Evolutionary conservation across 768 basidiomycete species (phyloP), one percentile per base, ranked within the genome.

Genomic region (Lentinula sp.): DNA sequence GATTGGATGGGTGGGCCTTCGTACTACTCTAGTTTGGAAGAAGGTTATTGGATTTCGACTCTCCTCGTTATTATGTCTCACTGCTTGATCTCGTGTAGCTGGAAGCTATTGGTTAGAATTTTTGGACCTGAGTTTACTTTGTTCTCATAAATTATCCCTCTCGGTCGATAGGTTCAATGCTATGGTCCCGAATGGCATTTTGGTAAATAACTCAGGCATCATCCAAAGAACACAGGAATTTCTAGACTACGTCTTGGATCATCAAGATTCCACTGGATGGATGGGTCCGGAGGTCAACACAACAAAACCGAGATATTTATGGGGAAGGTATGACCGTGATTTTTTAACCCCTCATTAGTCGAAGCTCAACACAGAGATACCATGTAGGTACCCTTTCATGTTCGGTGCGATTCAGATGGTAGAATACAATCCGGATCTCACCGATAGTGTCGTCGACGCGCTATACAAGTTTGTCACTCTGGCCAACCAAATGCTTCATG

Each of bases 61-160:
- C 28, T 28, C 28, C 28, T 28, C 28, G 28, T 28, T 28, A 28
- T n/a, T 3, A 2, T 34, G 13, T 42, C n/a, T 13, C 21, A 4
- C 51, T 16, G 31, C 28, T 23, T 23, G 39, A 15, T 15, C 3
- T 40, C 13, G 21, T 15, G 37, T 52, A 83, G 82, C 81, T 63
- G 81, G 81, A 52, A 82, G 81, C 68, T 84, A 84, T 64, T 83
- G 81, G 82, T 84, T 81, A 78, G 81, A 79, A 62, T 52, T 79
- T 78, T 10, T 3, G 7, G 0, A 9, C 8, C 34, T 28, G 28
- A 28, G 2, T 4, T 28, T 28, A 28, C 28, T 28, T 28, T 28
- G 28, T 39, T 57, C 34, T 18, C 23, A 21, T 40, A 39, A 28
- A 11, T 23, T 11, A 39, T 43, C 3, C 18, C 15, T 16, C n/a